Percentiles rank a stretch among this genome's conserved stretches.
Evolutionary conservation across 2,329 filamentous ascomycete species (phyloP).

Genomic region (Ophiocordyceps camponoti-saundersi): DNA sequence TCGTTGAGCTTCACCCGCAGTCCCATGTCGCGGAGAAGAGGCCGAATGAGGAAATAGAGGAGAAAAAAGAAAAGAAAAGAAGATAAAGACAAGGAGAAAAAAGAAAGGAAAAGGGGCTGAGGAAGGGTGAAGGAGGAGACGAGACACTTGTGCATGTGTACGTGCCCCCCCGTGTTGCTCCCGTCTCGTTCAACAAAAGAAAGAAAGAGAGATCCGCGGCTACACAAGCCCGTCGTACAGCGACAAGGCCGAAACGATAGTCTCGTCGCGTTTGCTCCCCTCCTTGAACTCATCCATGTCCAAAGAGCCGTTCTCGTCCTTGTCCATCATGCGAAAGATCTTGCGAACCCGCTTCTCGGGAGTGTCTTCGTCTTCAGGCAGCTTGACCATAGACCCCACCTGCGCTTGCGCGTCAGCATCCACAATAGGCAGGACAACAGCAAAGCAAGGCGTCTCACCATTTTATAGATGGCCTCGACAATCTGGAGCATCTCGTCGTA

Average conservation of each 20-base stretch:
- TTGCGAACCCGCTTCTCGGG: constrained; percentile 96
- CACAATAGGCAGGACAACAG: background rate
- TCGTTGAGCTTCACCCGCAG: too few species aligned
- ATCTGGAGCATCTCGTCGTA: constrained; percentile 99
- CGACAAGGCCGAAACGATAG: constrained; percentile 90
- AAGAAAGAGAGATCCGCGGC: background rate
- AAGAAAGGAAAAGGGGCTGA: too few species aligned
- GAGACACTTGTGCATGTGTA: too few species aligned
- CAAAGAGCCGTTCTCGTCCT: constrained; percentile 94
- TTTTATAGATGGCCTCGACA: constrained; percentile 98
- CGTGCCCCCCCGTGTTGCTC: too few species aligned
- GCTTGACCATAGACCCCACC: constrained; percentile 98
- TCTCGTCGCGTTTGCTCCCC: constrained; percentile 96
- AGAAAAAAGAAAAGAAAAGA: too few species aligned
- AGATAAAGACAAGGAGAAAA: too few species aligned
- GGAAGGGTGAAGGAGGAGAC: too few species aligned
- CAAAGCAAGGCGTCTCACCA: constrained; percentile 44
- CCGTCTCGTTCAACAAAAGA: too few species aligned
- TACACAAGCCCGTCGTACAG: constrained; percentile 91
- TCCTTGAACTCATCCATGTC: constrained; percentile 99
- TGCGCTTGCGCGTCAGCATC: constrained; percentile 16
- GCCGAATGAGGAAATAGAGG: too few species aligned
- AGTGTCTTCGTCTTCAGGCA: constrained; percentile 96
- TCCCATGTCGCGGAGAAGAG: too few species aligned
- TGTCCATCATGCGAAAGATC: constrained; percentile 99